phyloP scores from a whole-genome alignment of 305 asterid genomes.

The Solanum hybrid region DNA sequence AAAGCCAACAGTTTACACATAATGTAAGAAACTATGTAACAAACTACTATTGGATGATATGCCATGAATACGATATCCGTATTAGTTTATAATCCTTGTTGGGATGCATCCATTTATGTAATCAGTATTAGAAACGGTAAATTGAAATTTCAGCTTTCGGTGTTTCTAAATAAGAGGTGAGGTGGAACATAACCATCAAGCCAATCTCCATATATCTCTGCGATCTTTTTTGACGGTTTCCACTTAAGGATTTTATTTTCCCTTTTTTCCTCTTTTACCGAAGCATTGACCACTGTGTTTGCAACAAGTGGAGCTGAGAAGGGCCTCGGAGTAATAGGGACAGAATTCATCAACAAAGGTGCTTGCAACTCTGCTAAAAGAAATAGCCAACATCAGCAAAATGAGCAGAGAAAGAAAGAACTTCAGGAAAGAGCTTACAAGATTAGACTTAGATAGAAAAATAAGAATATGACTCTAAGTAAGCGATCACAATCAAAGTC shows the following conservation, averaged over 20 bases:
- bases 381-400: not conserved
- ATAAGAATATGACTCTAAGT: not conserved
- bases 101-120: not conserved
- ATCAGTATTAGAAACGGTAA: not conserved
- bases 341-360: not conserved
- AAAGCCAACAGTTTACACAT: not conserved
- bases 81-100: not conserved
- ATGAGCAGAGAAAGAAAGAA: not conserved
- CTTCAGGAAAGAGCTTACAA: not conserved
- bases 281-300: not conserved
- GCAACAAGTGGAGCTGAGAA: slow-evolving; percentile 7
- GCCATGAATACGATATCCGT: no score
- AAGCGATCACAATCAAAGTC: not conserved
- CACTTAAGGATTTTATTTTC: not conserved
- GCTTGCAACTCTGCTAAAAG: slow-evolving; percentile 32
- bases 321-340: slow-evolving; percentile 21
- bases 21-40: no score
- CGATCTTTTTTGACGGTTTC: not conserved
- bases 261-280: not conserved
- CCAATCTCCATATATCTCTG: not conserved
- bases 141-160: not conserved
- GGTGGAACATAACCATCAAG: not conserved
- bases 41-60: not conserved
- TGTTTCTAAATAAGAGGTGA: not conserved
- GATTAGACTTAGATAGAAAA: not conserved